Percentiles rank a stretch among this genome's conserved stretches.
Conservation (phyloP, 768 basidiomycete genomes). For the Leucocoprinus sp. region DNA sequence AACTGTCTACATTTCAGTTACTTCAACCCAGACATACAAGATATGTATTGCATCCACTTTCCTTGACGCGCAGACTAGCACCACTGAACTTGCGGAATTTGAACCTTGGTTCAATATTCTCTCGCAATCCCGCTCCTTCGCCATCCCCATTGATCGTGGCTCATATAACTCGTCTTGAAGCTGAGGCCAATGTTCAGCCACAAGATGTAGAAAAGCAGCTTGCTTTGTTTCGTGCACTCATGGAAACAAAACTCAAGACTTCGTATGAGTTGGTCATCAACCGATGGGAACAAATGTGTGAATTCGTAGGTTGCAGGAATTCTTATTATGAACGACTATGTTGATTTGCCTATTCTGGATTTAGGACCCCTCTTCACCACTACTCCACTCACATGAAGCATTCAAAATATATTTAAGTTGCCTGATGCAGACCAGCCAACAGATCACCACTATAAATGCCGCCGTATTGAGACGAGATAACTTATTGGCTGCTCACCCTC, state of each 20-base stretch:
- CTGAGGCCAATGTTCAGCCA: slow-evolving; percentile 67
- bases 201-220: slow-evolving; percentile 65
- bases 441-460: slow-evolving; percentile 45
- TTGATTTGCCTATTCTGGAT: slow-evolving; percentile 11
- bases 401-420: slow-evolving; percentile 73
- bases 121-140: slow-evolving; percentile 32
- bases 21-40: not conserved
- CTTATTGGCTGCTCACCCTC: slow-evolving; percentile 36
- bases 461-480: slow-evolving; percentile 67
- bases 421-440: slow-evolving; percentile 50
- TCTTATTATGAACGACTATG: not conserved
- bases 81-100: slow-evolving; percentile 22
- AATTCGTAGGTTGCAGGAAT: slow-evolving; percentile 54
- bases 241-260: slow-evolving; percentile 54
- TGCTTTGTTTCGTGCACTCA: slow-evolving; percentile 57
- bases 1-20: slow-evolving; percentile 10
- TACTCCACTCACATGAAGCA: slow-evolving; percentile 60
- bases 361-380: slow-evolving; percentile 61
- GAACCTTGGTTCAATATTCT: slow-evolving; percentile 38
- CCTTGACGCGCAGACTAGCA: slow-evolving; percentile 14
- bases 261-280: slow-evolving; percentile 67
- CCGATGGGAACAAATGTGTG: slow-evolving; percentile 78
- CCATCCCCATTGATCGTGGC: slow-evolving; percentile 63
- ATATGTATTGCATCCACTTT: slow-evolving; percentile 9
- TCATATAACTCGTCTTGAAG: slow-evolving; percentile 65